Evolutionary conservation across 768 basidiomycete genomes (phyloP).

Genomic region (Rhizopogon vulgaris): DNA sequence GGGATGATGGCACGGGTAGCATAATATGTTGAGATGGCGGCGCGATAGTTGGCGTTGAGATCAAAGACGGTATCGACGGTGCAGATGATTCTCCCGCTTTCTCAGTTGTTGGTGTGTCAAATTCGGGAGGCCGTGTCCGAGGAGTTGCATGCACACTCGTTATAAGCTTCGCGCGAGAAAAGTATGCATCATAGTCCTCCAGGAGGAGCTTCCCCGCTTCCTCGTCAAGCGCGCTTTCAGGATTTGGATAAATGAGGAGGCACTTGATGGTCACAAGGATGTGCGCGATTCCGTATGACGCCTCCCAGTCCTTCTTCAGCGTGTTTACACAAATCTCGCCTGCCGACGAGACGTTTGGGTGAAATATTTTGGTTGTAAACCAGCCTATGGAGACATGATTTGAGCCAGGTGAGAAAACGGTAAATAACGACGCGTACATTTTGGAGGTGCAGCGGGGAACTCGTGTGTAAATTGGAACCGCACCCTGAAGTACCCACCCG

Average conservation of each 20-base stretch:
- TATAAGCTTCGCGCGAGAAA: slow-evolving; percentile 79
- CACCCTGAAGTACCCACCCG: slow-evolving; percentile 65
- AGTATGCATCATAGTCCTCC: slow-evolving; percentile 87
- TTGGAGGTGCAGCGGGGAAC: slow-evolving; percentile 90
- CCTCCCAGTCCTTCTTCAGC: slow-evolving; percentile 95
- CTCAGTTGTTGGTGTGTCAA: slow-evolving; percentile 40
- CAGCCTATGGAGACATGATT: slow-evolving; percentile 49
- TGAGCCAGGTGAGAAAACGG: neutral
- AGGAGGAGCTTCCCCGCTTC: slow-evolving; percentile 90
- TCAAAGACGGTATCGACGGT: neutral
- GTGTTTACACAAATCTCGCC: slow-evolving; percentile 98
- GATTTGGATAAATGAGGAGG: slow-evolving; percentile 93
- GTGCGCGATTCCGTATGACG: slow-evolving; percentile 83
- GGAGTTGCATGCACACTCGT: slow-evolving; percentile 90
- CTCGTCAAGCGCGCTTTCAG: slow-evolving; percentile 93
- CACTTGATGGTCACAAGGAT: slow-evolving; percentile 93
- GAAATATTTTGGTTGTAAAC: slow-evolving; percentile 93
- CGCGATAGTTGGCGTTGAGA: slow-evolving; percentile 11
- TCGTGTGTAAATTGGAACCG: slow-evolving; percentile 90
- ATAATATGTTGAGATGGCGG: slow-evolving; percentile 17
- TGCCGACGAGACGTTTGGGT: slow-evolving; percentile 85
- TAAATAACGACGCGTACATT: slow-evolving; percentile 53
- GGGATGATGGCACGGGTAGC: slow-evolving; percentile 30
- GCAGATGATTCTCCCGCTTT: slow-evolving; percentile 16
- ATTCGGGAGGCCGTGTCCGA: slow-evolving; percentile 65